These are phyloP conservation scores for Ganoderma resinaceum DNA, from an alignment of 1,284 basidiomycete species.

Conservation along the genomic window DNA sequence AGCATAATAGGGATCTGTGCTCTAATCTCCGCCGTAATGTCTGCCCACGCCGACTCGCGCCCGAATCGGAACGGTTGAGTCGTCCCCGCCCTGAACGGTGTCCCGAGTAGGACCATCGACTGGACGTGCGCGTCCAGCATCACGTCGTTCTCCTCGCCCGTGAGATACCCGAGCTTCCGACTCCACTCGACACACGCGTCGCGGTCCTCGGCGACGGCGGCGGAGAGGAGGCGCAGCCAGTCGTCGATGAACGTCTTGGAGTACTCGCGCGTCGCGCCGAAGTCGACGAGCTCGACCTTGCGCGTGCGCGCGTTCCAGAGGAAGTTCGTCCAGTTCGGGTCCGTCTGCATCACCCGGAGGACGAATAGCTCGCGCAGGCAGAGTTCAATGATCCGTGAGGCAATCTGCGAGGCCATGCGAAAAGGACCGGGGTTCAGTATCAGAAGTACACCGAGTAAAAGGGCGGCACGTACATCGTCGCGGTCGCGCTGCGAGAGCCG, in stretches of 20 bases:
- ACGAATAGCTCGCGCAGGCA: slow-evolving; percentile 92
- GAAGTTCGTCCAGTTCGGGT: slow-evolving; percentile 99
- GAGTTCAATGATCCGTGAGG: slow-evolving; percentile 81
- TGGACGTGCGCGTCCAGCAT: slow-evolving; percentile 92
- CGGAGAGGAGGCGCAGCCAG: slow-evolving; percentile 84
- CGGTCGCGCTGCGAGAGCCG: slow-evolving; percentile 68
- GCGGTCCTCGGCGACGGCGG: slow-evolving; percentile 78
- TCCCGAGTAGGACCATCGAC: slow-evolving; percentile 85
- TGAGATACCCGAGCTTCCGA: slow-evolving; percentile 86
- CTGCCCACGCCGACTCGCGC: slow-evolving; percentile 65
- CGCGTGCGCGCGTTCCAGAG: slow-evolving; percentile 78
- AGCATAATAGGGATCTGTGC: slow-evolving; percentile 93
- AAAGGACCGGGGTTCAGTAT: no score
- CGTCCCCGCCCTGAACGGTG: slow-evolving; percentile 75
- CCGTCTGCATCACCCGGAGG: slow-evolving; percentile 96
- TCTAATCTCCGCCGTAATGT: slow-evolving; percentile 79
- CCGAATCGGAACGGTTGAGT: slow-evolving; percentile 79
- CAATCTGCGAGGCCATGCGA: slow-evolving; percentile 65
- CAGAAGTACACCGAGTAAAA: no score
- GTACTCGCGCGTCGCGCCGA: slow-evolving; percentile 94
- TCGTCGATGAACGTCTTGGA: slow-evolving; percentile 87
- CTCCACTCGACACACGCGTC: slow-evolving; percentile 80
- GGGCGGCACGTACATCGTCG: slow-evolving; percentile 66
- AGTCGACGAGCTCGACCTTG: slow-evolving; percentile 91
- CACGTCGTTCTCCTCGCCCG: slow-evolving; percentile 87